Percentiles rank a stretch among this genome's conserved stretches.
phyloP scores from a whole-genome alignment of 768 basidiomycete species.

The Calocybe indica region DNA sequence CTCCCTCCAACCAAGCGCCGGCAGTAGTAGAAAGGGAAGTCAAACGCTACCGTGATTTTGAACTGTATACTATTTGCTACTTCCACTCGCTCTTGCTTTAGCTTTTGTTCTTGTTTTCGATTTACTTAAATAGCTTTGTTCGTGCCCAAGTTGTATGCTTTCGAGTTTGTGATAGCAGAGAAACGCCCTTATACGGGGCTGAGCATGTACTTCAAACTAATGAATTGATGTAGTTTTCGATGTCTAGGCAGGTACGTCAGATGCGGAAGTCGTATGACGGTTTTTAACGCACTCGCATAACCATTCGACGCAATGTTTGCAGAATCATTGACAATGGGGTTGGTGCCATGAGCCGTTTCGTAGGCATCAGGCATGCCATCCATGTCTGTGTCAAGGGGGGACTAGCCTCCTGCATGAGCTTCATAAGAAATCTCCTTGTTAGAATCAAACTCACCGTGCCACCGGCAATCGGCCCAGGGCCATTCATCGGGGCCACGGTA shows the following conservation, averaged over 20 bases:
- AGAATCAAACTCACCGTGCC: conserved; percentile 19
- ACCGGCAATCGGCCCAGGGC: conserved; percentile 23
- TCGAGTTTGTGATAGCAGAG: neutral
- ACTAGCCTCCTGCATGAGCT: conserved; percentile 7
- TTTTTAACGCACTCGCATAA: conserved; percentile 24
- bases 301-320: conserved; percentile 25
- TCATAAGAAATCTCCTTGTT: neutral
- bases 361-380: conserved; percentile 29
- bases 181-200: neutral
- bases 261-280: neutral
- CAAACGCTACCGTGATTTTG: no score
- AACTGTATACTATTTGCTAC: no score
- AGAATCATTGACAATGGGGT: conserved; percentile 24
- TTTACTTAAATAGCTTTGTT: no score
- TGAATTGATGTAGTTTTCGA: conserved; percentile 31
- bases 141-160: neutral
- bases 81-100: no score
- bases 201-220: conserved; percentile 12
- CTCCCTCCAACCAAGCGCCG: no score
- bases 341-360: conserved; percentile 24
- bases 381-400: conserved; percentile 21
- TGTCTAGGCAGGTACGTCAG: conserved; percentile 16
- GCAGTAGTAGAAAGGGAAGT: no score
- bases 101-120: no score
- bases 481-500: conserved; percentile 20